phyloP scores from a whole-genome alignment of 441 rosid genomes.

The Mallotus japonicus region DNA sequence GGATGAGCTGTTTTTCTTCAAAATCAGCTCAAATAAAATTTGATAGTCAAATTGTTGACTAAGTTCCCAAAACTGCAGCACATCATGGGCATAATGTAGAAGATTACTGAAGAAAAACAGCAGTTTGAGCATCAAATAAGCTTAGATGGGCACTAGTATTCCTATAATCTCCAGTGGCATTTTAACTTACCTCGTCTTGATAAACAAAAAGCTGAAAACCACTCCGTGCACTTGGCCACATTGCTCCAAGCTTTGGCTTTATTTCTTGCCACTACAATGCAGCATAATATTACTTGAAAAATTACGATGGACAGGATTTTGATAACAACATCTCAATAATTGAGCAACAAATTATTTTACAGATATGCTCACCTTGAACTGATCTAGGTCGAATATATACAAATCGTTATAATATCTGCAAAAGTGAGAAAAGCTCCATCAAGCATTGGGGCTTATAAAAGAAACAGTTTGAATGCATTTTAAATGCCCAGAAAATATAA shows the following conservation, averaged over 20 bases:
- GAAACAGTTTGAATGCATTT: neutral
- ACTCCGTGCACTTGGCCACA: slow-evolving; percentile 96
- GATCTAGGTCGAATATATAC: slow-evolving; percentile 80
- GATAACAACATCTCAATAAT: slow-evolving; percentile 12
- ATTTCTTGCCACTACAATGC: slow-evolving; percentile 93
- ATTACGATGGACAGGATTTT: slow-evolving; percentile 7
- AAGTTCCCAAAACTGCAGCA: neutral
- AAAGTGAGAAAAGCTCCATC: slow-evolving; percentile 22
- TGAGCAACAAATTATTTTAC: slow-evolving; percentile 17
- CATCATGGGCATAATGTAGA: neutral
- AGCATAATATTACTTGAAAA: slow-evolving; percentile 22
- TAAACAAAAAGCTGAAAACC: slow-evolving; percentile 88
- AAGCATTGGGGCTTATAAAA: slow-evolving; percentile 1
- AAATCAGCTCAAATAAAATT: slow-evolving; percentile 3
- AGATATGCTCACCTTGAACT: slow-evolving; percentile 64
- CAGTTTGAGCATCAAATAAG: slow-evolving; percentile 1
- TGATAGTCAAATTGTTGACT: neutral
- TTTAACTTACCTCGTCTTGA: slow-evolving; percentile 76
- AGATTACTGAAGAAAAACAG: neutral
- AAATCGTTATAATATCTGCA: slow-evolving; percentile 86
- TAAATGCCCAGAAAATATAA: neutral
- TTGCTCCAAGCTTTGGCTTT: slow-evolving; percentile 84
- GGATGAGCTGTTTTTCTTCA: neutral
- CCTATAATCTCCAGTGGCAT: neutral
- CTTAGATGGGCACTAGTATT: neutral